A percentile compares a stretch with the other conserved stretches of the same genome.
Conservation (phyloP, 106 monocot genomes). For the Dactylorhiza incarnata region DNA sequence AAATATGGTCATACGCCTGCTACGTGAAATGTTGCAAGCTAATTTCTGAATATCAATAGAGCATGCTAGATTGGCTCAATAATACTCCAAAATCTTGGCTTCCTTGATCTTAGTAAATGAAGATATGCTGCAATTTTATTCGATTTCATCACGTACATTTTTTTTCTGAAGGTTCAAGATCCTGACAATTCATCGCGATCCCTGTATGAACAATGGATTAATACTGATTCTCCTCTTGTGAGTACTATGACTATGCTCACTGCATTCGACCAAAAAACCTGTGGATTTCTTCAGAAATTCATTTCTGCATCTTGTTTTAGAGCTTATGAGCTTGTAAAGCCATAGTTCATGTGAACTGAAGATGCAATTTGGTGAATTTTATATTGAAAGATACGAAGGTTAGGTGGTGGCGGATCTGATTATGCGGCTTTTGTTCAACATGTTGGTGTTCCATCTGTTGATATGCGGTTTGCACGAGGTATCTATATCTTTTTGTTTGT, state of each 20-base stretch:
- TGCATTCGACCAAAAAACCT: neutral
- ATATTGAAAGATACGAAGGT: constrained; percentile 51
- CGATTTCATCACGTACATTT: neutral
- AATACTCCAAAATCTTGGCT: neutral
- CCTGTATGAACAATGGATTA: constrained; percentile 63
- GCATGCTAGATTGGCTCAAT: neutral
- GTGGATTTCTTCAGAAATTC: neutral
- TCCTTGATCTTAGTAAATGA: neutral
- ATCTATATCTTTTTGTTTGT: neutral
- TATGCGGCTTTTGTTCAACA: constrained; percentile 73
- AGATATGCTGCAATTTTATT: neutral
- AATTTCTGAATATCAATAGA: neutral
- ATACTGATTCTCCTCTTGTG: constrained; percentile 37
- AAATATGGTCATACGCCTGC: neutral
- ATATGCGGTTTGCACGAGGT: constrained; percentile 64
- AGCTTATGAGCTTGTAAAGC: neutral
- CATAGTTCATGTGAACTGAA: neutral
- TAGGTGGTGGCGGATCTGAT: constrained; percentile 70
- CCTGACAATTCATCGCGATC: constrained; percentile 71
- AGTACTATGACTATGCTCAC: neutral
- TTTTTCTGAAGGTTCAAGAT: constrained; percentile 59
- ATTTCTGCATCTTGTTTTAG: neutral
- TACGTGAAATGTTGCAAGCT: neutral
- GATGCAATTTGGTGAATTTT: neutral
- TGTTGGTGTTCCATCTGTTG: constrained; percentile 75